Base-by-base conservation (phyloP, 2,329 filamentous ascomycete species). In the Penicillium decumbens region DNA sequence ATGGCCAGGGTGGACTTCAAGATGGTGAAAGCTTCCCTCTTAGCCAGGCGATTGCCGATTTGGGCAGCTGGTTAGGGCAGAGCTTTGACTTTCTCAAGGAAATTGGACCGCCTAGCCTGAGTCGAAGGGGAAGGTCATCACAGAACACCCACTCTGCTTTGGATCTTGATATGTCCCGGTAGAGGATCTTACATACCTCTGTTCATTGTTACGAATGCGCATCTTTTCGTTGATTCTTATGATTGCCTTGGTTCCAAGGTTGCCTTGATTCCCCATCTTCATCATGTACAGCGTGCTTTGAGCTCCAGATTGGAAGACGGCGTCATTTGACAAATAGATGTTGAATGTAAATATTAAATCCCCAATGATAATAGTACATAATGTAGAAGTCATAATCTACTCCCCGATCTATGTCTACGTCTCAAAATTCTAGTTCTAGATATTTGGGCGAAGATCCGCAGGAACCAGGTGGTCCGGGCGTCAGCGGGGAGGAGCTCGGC, bases 51-150 rank as follows among this genome's bases (percentile, higher is more conserved):
- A 73, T 76, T n/a, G 68, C 68, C 5, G 73, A 75, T 47, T 63
- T 72, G 8, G 72, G 72, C 4, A 75, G 70, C 52, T 75, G 71
- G 64, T 57, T 76, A n/a, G 68, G 67, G 32, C 64, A 73, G 43
- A 73, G 68, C 49, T 75, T 72, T 55, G 71, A 75, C 50, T 61
- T 72, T 18, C 65, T 71, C 46, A 66, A 64, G 43, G 68, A 74
- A 6, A 50, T 63, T 37, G 54, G 53, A 35, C 49, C 55, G 6
- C 49, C 52, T 38, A 57, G 49, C 28, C 57, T 51, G 30, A 41
- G 45, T 23, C 40, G 13, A 6, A 49, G 33, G 15, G 48, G 53
- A 9, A 41, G 57, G 6, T 54, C 57, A 25, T 55, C 57, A 24
- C 23, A 49, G 23, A 51, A 44, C 3, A 35, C 39, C 4, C 45